Percentiles rank a stretch among this genome's conserved stretches.
phyloP scores from a whole-genome alignment of 768 basidiomycete species.

The Hypsizygus marmoreus region DNA sequence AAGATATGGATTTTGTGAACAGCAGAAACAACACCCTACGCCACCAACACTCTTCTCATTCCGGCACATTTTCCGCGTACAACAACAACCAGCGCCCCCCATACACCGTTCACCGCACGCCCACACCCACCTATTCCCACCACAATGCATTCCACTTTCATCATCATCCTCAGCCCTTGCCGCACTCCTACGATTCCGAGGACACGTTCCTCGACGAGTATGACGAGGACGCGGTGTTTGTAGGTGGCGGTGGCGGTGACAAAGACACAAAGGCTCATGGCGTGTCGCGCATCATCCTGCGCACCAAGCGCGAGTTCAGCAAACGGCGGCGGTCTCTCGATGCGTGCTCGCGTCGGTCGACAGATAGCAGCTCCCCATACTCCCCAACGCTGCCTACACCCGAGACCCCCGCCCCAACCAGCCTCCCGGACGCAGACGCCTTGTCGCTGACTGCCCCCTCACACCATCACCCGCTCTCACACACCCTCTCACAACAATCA shows the following conservation, averaged over 20 bases:
- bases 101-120: slow-evolving; percentile 11
- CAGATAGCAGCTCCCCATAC: slow-evolving; percentile 9
- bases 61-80: slow-evolving; percentile 18
- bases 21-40: slow-evolving; percentile 3
- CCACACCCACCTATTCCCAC: slow-evolving; percentile 18
- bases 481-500: slow-evolving; percentile 6
- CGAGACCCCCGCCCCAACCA: slow-evolving; percentile 7
- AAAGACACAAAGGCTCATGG: slow-evolving; percentile 28
- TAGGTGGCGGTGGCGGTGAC: too few relatives aligned
- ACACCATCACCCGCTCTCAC: slow-evolving; percentile 3
- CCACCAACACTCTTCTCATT: slow-evolving; percentile 3
- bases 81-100: slow-evolving; percentile 9
- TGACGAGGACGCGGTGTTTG: slow-evolving; percentile 23
- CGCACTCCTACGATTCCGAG: slow-evolving; percentile 30
- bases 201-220: slow-evolving; percentile 32
- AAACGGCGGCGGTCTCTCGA: slow-evolving; percentile 18
- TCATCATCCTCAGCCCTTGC: slow-evolving; percentile 21
- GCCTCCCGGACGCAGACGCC: slow-evolving; percentile 7
- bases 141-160: too few relatives aligned
- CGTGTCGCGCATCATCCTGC: slow-evolving; percentile 20
- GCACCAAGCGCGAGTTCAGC: slow-evolving; percentile 16
- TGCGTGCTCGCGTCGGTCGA: slow-evolving; percentile 8
- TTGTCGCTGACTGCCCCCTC: neutral
- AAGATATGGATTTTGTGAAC: slow-evolving; percentile 13
- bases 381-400: slow-evolving; percentile 12